phyloP scores from a whole-genome alignment of 768 basidiomycete genomes.

The Lentinus tigrinus region DNA sequence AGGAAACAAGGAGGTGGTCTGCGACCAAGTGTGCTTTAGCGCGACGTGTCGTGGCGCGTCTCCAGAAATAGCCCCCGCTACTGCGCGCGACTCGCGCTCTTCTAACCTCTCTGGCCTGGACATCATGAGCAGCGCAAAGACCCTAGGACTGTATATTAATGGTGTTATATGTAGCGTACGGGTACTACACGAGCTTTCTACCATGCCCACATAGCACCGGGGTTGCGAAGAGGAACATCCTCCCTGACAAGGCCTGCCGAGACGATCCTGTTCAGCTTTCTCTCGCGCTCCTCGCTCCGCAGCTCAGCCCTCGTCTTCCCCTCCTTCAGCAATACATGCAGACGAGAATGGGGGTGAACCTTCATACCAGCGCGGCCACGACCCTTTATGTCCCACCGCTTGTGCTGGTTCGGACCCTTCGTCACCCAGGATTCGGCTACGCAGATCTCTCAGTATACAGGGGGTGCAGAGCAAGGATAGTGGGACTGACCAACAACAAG shows the following conservation, averaged over 20 bases:
- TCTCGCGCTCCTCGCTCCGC: slow-evolving; percentile 57
- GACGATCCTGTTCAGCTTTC: slow-evolving; percentile 73
- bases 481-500: slow-evolving; percentile 75
- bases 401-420: slow-evolving; percentile 67
- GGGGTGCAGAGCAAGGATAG: background rate
- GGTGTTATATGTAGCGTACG: slow-evolving; percentile 11
- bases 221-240: slow-evolving; percentile 75
- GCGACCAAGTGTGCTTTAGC: slow-evolving; percentile 17
- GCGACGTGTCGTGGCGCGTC: slow-evolving; percentile 20
- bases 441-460: background rate
- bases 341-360: slow-evolving; percentile 68
- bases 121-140: background rate
- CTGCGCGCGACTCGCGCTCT: slow-evolving; percentile 3
- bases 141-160: background rate
- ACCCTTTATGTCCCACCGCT: slow-evolving; percentile 78
- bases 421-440: slow-evolving; percentile 93
- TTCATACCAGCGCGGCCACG: slow-evolving; percentile 80
- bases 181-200: slow-evolving; percentile 35
- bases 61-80: slow-evolving; percentile 11
- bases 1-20: slow-evolving; percentile 6
- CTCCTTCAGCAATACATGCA: slow-evolving; percentile 77
- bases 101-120: too few species aligned
- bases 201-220: slow-evolving; percentile 76
- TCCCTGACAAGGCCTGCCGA: slow-evolving; percentile 80
- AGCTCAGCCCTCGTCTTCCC: slow-evolving; percentile 76